These are phyloP conservation scores for Fusarium sp. DNA, from an alignment of 2,329 filamentous ascomycete genomes.

Conservation along the genomic window DNA sequence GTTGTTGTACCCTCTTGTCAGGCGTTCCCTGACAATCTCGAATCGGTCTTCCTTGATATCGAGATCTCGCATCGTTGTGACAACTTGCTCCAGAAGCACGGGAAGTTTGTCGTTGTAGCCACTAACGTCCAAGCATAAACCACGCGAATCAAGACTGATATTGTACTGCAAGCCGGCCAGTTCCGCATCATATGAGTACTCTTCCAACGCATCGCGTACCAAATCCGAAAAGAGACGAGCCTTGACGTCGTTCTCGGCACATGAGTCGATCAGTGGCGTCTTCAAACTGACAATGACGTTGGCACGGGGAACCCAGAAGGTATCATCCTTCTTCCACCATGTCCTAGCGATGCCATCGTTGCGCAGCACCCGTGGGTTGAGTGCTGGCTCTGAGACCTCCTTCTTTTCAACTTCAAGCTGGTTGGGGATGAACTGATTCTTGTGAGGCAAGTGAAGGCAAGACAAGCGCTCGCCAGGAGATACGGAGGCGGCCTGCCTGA, in stretches of 20 bases:
- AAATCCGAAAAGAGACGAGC: conserved; percentile 82
- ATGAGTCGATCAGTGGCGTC: conserved; percentile 79
- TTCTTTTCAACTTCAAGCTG: conserved; percentile 95
- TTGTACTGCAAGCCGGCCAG: conserved; percentile 87
- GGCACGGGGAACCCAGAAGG: conserved; percentile 97
- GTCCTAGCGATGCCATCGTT: conserved; percentile 81
- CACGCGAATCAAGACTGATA: conserved; percentile 74
- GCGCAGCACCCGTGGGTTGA: conserved; percentile 80
- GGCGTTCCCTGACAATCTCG: conserved; percentile 85
- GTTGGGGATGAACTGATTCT: conserved; percentile 94
- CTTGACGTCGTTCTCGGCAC: conserved; percentile 79
- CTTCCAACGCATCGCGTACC: conserved; percentile 85
- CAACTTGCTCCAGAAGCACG: conserved; percentile 87
- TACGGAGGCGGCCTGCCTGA: conserved; percentile 69
- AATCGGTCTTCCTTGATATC: conserved; percentile 88
- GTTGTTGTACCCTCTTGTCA: conserved; percentile 80
- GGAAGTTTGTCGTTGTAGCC: conserved; percentile 98
- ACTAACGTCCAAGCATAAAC: conserved; percentile 78
- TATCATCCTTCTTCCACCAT: conserved; percentile 99
- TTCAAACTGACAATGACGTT: conserved; percentile 82
- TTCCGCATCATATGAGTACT: conserved; percentile 96
- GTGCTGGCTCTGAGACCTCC: conserved; percentile 76
- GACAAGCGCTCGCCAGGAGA: conserved; percentile 66
- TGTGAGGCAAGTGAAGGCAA: conserved; percentile 84
- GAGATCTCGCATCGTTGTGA: conserved; percentile 82